Evolutionary conservation across 2,329 filamentous ascomycete species (phyloP), one percentile per base, ranked within the genome.

Genomic region (Aspergillus tanneri): DNA sequence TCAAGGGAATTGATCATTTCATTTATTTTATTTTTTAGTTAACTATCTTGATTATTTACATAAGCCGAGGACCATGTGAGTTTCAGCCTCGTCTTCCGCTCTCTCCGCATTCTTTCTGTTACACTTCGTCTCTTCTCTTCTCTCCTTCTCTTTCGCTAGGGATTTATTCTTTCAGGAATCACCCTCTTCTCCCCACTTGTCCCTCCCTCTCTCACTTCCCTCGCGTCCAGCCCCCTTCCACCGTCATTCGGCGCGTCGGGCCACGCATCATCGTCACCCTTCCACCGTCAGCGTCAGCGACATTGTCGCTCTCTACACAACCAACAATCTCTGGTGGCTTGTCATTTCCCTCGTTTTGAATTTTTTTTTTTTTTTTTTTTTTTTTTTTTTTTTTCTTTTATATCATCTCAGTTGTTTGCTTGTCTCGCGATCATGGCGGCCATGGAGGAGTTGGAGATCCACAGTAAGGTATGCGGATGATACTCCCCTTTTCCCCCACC

Each of bases 381-480:
- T n/a, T n/a, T n/a, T n/a, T n/a, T n/a, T n/a, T n/a, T n/a, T n/a
- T n/a, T n/a, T 4, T 34, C 5, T 24, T 23, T 35, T 34, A n/a
- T 28, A 12, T 6, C 18, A 22, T 36, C 16, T 36, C 27, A 16
- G 10, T 38, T 19, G 21, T n/a, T 34, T 38, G 11, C 16, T 19
- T 46, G 37, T 42, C 38, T 43, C 46, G 49, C 57, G 59, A 57
- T 39, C 49, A 96, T 96, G 91, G 90, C 89, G 51, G 90, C 88
- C 66, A 95, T 97, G 78, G 93, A 99, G 77, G 89, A 95, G 75
- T 80, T 99, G 60, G 90, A 97, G 72, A 89, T 99, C 59, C 92
- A 96, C 73, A 96, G 90, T 83, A 96, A 95, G 84, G 92, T 93
- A 80, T 60, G 77, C 45, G 43, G 35, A 28, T 43, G 25, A 42